Base-by-base conservation (phyloP, 1,284 basidiomycete species). In the Puccinia horiana region DNA sequence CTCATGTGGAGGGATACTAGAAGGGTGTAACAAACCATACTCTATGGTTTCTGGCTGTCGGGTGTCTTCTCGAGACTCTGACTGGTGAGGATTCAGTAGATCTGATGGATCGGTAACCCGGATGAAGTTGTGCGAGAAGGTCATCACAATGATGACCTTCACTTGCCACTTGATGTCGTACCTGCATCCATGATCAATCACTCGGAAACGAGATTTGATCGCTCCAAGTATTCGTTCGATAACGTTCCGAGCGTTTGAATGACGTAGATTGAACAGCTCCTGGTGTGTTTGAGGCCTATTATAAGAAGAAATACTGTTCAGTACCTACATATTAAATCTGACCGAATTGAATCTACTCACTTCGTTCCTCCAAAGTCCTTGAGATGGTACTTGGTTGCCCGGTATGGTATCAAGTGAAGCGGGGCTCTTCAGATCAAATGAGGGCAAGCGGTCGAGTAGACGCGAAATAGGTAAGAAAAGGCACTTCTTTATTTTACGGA, bases 181-280 rank as follows among this genome's bases (percentile, higher is more conserved):
- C 18, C 35, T 29, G 40, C 69, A 72, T 1, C 44, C 69, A 6
- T 18, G 2, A 14, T 26, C 3, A 2, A 49, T 49, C 20, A 72
- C 42, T 4, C 9, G 6, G n/a, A 72, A 72, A n/a, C n/a, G n/a
- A n/a, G n/a, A n/a, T 20, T 84, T 81, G 16, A 81, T 44, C 8
- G 83, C 72, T 12, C 83, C 83, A 82, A 84, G 83, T 4, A 67
- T 49, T 4, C 61, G 70, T 67, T 84, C 83, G 35, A 83, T 69
- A 35, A 84, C 83, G 67, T 79, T 84, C 12, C 79, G 70, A 0
- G 83, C 76, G 37, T 73, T 72, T 20, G 83, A 40, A 72, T 84
- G 83, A 12, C 63, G 67, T n/a, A 81, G 77, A 58, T 84, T 84
- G 83, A 78, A 84, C 2, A 84, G 61, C 65, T 83, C 83, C 44